Base-by-base conservation (phyloP, 345 rosid species). In the Punica granatum region DNA sequence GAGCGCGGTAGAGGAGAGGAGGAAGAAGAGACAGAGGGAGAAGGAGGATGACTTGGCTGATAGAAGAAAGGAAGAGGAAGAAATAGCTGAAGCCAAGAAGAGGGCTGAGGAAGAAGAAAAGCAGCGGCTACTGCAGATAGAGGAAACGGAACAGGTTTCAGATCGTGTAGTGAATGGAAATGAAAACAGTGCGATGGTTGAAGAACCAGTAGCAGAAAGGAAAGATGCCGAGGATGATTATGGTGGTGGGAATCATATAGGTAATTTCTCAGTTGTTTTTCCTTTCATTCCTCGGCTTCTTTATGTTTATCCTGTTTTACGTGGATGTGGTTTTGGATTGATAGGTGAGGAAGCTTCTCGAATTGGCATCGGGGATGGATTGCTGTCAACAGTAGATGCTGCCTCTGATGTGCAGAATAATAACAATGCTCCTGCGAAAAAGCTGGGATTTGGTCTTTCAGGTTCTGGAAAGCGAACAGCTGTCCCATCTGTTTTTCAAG, bases 371-470 rank as follows among this genome's bases (percentile, higher is more conserved):
- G 78, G 66, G 67, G 85, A 84, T 75, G 91, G 83, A 48, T 77
- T 85, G 71, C 70, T 74, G 19, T 62, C 67, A 77, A 31, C 81
- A 63, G 49, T 68, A 26, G 63, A 69, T 76, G 73, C 73, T 74
- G 81, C 84, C 64, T 70, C 90, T 39, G 96, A 91, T 67, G 31
- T 72, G 23, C 83, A 72, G 51, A 88, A 74, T 60, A 74, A 76
- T 72, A 77, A 72, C 64, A 80, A 71, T 80, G 89, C 80, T 26
- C 92, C 92, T 32, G 73, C 84, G 28, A 91, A 83, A 74, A 94
- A 91, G 73, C 69, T 89, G 81, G 99, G 99, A 43, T 94, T 94
- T 81, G 98, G 99, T 80, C 88, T 94, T 56, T 90, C 89, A 65
- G 98, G 98, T 48, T 89, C 93, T 34, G 99, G 98, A 67, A 94